These are phyloP conservation scores for Bolboschoenoplectus hybrid DNA, from an alignment of 202 grass and related monocot genomes.

Conservation along the genomic window DNA sequence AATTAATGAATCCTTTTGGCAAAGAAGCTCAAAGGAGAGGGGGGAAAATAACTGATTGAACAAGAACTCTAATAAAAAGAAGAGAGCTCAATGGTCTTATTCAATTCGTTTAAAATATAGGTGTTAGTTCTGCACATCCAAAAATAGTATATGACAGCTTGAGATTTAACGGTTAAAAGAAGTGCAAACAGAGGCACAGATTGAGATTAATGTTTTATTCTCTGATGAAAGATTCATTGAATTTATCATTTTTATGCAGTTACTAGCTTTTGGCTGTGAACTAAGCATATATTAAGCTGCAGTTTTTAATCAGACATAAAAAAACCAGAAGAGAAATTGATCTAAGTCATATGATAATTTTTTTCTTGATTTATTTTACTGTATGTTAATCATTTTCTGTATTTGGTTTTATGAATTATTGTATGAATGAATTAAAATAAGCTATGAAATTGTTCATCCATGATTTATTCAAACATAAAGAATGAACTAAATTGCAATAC, in stretches of 20 bases:
- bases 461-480: neutral
- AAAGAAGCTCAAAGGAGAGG: constrained; percentile 39
- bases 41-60: constrained; percentile 4
- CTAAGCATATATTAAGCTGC: neutral
- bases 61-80: neutral
- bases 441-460: neutral
- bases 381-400: neutral
- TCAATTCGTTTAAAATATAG: constrained; percentile 3
- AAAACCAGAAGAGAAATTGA: neutral
- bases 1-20: constrained; percentile 27
- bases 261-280: constrained; percentile 18
- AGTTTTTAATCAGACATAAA: constrained; percentile 7
- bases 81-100: constrained; percentile 16
- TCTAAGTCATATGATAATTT: neutral
- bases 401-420: constrained; percentile 16
- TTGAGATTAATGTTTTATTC: neutral
- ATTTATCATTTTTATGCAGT: neutral
- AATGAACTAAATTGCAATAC: neutral
- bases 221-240: constrained; percentile 1
- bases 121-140: constrained; percentile 24
- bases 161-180: constrained; percentile 16
- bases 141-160: constrained; percentile 38
- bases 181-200: neutral
- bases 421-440: neutral
- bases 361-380: neutral